Conservation (phyloP, 1,284 basidiomycete species). For the Caloboletus inedulis region DNA sequence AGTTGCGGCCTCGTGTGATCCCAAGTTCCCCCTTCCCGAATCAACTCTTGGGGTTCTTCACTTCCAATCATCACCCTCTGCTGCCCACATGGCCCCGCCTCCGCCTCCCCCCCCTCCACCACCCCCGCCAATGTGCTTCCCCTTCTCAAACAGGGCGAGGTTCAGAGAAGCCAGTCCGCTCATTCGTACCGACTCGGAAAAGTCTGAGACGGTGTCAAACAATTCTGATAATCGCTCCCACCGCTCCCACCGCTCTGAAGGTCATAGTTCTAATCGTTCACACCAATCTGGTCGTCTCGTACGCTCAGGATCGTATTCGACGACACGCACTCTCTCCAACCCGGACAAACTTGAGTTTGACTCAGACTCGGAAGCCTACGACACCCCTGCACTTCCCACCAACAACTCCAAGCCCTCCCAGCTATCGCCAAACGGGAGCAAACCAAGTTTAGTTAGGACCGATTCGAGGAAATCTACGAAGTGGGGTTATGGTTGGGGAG, state of each 20-base stretch:
- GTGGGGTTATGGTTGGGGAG: constrained; percentile 69
- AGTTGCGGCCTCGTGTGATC: constrained; percentile 32
- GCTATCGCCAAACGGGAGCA: constrained; percentile 34
- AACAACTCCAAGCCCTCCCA: constrained; percentile 28
- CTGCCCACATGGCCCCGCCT: constrained; percentile 38
- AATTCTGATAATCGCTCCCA: constrained; percentile 29
- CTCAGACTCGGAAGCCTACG: constrained; percentile 58
- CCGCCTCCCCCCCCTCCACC: constrained; percentile 47
- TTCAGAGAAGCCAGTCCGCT: constrained; percentile 33
- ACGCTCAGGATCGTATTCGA: constrained; percentile 34
- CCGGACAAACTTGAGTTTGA: constrained; percentile 49
- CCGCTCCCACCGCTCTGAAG: constrained; percentile 26
- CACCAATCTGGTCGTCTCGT: constrained; percentile 28
- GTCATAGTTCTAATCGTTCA: constrained; percentile 22
- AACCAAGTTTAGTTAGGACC: constrained; percentile 43
- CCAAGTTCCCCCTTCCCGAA: constrained; percentile 15
- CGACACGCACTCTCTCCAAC: constrained; percentile 30
- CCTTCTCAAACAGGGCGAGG: constrained; percentile 40
- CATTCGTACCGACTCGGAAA: constrained; percentile 33
- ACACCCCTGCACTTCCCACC: constrained; percentile 28
- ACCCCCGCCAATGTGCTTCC: constrained; percentile 56
- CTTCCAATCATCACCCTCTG: constrained; percentile 14
- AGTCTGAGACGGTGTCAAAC: constrained; percentile 29
- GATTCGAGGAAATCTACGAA: constrained; percentile 50
- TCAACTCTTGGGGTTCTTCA: constrained; percentile 18